These are phyloP conservation scores for Coemansia sp. DNA, from an alignment of 192 early-diverging fungal genomes.

Conservation along the genomic window DNA sequence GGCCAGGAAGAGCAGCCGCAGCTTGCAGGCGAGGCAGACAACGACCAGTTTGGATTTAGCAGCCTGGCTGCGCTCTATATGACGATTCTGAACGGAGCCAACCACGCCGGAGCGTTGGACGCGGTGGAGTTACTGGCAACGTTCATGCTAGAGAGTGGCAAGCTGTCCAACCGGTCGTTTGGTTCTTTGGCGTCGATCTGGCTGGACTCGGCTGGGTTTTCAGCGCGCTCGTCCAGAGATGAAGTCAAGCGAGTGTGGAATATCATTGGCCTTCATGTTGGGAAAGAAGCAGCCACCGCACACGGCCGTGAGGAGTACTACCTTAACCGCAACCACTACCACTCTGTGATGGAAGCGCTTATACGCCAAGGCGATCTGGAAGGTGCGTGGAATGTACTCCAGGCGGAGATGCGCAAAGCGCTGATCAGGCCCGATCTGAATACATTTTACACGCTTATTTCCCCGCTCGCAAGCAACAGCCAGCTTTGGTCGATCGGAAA, in stretches of 20 bases:
- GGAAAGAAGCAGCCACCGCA: conserved; percentile 2
- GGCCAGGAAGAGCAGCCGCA: background rate
- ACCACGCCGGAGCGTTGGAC: conserved; percentile 19
- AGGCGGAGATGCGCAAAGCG: conserved; percentile 32
- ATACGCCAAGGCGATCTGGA: conserved; percentile 45
- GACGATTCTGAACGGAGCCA: conserved; percentile 37
- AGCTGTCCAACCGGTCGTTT: conserved; percentile 21
- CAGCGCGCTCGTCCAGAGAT: conserved; percentile 12
- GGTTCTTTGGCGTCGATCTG: conserved; percentile 28
- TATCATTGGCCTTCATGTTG: conserved; percentile 12
- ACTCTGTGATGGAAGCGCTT: conserved; percentile 43
- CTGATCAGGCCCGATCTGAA: conserved; percentile 23
- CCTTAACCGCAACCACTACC: conserved; percentile 42
- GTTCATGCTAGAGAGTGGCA: conserved; percentile 23
- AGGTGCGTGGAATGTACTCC: conserved; percentile 41
- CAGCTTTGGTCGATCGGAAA: conserved; percentile 49
- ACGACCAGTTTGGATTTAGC: background rate
- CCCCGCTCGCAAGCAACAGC: conserved; percentile 30
- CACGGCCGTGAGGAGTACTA: conserved; percentile 7
- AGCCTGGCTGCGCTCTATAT: conserved; percentile 22
- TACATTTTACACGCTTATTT: conserved; percentile 41
- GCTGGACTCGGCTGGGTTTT: conserved; percentile 37
- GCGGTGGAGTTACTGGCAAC: conserved; percentile 34
- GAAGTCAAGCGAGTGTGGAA: conserved; percentile 38
- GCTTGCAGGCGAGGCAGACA: background rate